Evolutionary conservation across 768 basidiomycete species (phyloP), one percentile per base, ranked within the genome.

Genomic region (Mycena olivaceomarginata): DNA sequence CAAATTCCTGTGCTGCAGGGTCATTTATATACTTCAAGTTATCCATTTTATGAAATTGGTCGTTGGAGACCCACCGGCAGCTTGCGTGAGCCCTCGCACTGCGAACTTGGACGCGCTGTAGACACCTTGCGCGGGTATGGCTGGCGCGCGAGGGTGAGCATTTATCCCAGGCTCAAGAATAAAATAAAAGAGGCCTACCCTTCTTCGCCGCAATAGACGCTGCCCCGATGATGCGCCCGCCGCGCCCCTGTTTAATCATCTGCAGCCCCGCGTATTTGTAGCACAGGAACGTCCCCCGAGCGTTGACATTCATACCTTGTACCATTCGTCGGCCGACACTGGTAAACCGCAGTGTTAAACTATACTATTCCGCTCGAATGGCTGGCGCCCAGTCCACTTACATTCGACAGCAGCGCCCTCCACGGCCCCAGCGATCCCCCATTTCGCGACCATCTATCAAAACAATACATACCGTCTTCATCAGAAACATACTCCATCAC

Each of bases 41-140:
- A 46, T 53, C 9, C 20, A 45, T 45, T 45, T 45, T 15, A 45
- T 45, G 43, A 11, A 15, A 15, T 11, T 45, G 15, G 15, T 45
- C 9, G 11, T 15, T 45, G 11, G 10, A 8, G 22, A n/a, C 5
- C 46, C 20, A 86, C 86, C 85, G 20, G 82, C 81, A 18, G 80
- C 79, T 73, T 89, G 88, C 0, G 89, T 89, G 40, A 90, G 77
- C 18, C 86, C 88, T 39, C 88, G 82, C 0, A 90, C 66, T 3
- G 88, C 88, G 77, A 89, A 89, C 79, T 90, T 90, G 5, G 85
- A 86, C 0, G 84, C 80, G 51, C 80, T 82, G 71, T 90, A 90
- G 16, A 85, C 80, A 10, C 78, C 69, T 40, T 81, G 59, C 51
- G 65, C 57, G 9, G 66, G 67, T 31, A 59, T 31, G 12, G 79